phyloP scores from a whole-genome alignment of 768 basidiomycete genomes.

The Tricholoma hemisulphureum region DNA sequence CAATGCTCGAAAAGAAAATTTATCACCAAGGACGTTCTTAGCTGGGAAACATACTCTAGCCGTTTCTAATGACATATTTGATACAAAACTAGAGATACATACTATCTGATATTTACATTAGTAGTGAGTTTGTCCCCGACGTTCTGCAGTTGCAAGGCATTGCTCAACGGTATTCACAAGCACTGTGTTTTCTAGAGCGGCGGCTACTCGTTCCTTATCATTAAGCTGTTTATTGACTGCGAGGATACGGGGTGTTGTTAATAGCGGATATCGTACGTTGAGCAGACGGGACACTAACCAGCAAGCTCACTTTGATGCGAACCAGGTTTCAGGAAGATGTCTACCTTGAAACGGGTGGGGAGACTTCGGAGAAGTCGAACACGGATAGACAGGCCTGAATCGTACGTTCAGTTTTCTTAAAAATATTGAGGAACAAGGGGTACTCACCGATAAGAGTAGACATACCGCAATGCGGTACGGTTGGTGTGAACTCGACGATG shows the following conservation, averaged over 20 bases:
- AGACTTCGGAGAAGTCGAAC: conserved; percentile 87
- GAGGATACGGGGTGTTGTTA: neutral
- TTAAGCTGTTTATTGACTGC: conserved; percentile 98
- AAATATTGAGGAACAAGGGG: conserved; percentile 7
- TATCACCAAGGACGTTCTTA: no score
- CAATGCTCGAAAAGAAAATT: no score
- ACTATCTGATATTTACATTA: neutral
- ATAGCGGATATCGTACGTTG: neutral
- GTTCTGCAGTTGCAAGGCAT: conserved; percentile 38
- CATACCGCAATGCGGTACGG: conserved; percentile 97
- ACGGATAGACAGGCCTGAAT: conserved; percentile 86
- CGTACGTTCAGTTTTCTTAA: conserved; percentile 3
- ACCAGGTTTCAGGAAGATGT: conserved; percentile 89
- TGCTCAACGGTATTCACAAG: conserved; percentile 87
- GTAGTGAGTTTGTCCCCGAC: conserved; percentile 26
- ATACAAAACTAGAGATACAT: conserved; percentile 21
- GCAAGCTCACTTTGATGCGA: conserved; percentile 95
- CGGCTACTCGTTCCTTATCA: conserved; percentile 97
- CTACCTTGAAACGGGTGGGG: conserved; percentile 91
- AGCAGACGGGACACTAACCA: conserved; percentile 43
- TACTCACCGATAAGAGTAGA: conserved; percentile 88
- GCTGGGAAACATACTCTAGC: no score
- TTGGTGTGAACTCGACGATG: conserved; percentile 92
- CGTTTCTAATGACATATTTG: neutral
- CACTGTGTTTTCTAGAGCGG: conserved; percentile 89